Evolutionary conservation across 768 basidiomycete species (phyloP).

Genomic region (Wakefieldia striispora): DNA sequence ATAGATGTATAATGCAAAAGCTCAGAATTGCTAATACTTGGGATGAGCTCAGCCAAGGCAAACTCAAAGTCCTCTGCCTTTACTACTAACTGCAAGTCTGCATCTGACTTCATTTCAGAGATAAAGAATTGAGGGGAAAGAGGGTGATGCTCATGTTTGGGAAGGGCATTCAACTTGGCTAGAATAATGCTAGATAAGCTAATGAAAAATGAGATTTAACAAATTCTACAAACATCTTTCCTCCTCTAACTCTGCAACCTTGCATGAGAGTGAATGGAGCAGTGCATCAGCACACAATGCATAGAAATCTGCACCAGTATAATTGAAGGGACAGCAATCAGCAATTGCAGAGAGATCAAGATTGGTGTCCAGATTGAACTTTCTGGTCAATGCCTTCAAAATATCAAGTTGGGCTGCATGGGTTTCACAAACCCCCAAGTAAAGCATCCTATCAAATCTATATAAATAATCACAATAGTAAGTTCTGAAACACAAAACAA

Average conservation of each 20-base stretch:
- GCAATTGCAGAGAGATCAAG: conserved; percentile 66
- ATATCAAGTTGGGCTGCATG: conserved; percentile 85
- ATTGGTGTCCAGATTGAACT: conserved; percentile 76
- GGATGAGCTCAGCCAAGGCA: conserved; percentile 69
- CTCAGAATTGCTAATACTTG: conserved; percentile 82
- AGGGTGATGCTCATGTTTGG: conserved; percentile 47
- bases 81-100: conserved; percentile 77
- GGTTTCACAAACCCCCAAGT: conserved; percentile 87
- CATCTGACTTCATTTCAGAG: conserved; percentile 68
- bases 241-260: conserved; percentile 73
- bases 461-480: not conserved
- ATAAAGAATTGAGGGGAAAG: conserved; percentile 91
- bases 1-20: conserved; percentile 80
- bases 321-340: conserved; percentile 82
- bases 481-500: not conserved
- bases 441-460: conserved; percentile 96
- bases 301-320: conserved; percentile 98
- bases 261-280: conserved; percentile 90
- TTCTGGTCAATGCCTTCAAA: conserved; percentile 85
- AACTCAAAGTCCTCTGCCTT: conserved; percentile 68
- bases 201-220: not conserved
- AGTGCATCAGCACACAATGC: conserved; percentile 96
- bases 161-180: conserved; percentile 44
- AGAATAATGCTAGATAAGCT: not conserved
- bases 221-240: conserved; percentile 56